These are phyloP conservation scores for Myotisia sp. DNA, from an alignment of 2,329 filamentous ascomycete genomes.

Conservation along the genomic window DNA sequence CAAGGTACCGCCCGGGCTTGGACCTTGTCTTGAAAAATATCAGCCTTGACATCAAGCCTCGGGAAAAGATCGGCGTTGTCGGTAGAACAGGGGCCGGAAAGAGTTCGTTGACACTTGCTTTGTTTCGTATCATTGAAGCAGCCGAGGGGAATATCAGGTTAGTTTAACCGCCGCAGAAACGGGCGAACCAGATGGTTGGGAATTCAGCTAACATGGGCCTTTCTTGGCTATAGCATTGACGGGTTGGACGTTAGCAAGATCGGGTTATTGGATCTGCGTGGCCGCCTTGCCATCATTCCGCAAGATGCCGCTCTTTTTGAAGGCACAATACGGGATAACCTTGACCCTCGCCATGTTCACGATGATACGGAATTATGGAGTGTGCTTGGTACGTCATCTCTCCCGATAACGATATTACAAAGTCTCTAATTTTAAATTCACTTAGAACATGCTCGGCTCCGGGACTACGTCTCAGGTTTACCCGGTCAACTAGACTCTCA, in stretches of 20 bases:
- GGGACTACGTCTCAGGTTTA: conserved; percentile 78
- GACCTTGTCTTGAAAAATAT: conserved; percentile 90
- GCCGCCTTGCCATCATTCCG: conserved; percentile 87
- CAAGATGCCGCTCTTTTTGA: conserved; percentile 95
- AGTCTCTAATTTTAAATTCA: not conserved
- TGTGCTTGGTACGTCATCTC: conserved; percentile 51
- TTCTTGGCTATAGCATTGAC: conserved; percentile 52
- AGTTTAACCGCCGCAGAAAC: conserved; percentile 8
- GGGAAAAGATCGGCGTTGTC: conserved; percentile 96
- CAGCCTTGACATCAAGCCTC: conserved; percentile 79
- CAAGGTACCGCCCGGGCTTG: conserved; percentile 75
- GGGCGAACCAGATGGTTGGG: conserved; percentile 2
- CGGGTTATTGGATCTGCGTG: conserved; percentile 73
- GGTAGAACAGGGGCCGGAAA: conserved; percentile 93
- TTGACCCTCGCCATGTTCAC: conserved; percentile 86
- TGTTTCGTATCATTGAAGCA: conserved; percentile 93
- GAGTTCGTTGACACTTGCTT: conserved; percentile 76
- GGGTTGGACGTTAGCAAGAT: conserved; percentile 78
- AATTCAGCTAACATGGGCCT: conserved; percentile 8
- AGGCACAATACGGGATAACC: conserved; percentile 82
- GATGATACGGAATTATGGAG: conserved; percentile 97
- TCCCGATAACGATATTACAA: conserved; percentile 1
- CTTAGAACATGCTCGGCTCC: conserved; percentile 77
- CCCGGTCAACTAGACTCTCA: conserved; percentile 76
- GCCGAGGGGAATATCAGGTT: conserved; percentile 57